Base-by-base conservation (phyloP, 2,329 filamentous ascomycete species). In the Alternaria hordeiaustralica region DNA sequence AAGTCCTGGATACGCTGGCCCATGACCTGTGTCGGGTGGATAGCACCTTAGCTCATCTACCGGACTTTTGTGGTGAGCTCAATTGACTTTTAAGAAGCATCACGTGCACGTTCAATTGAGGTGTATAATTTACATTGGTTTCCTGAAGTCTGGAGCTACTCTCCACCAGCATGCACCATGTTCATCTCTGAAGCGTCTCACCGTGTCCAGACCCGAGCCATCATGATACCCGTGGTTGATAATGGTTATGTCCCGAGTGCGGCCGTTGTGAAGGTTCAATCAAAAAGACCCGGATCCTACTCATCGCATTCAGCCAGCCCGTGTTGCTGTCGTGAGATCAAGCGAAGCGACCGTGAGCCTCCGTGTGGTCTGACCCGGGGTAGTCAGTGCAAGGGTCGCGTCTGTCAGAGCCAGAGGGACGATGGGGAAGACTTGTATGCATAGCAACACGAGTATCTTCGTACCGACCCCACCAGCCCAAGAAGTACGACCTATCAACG, bases 1-100 rank as follows among this genome's bases (percentile, higher is more conserved):
- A 63, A 66, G 53, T 25, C 67, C 6, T 71, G 70, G 64, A 58
- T 75, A 15, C 61, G 69, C 25, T 77, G 74, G 74, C 68, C 73
- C 1, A 71, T 74, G 12, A 65, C 61, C 15, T 58, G 62, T 30
- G 60, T 72, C 4, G 71, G 68, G 10, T 77, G 71, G 70, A 71
- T 76, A 12, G 66, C 65, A 15, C 67, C 73, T 13, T 72, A 28
- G 68, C 5, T 6, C 20, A 18, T 51, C 28, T 28, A 18, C 11
- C 6, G 3, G 6, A 12, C 3, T 3, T 18, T 3, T 15, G 47
- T 51, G 15, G 26, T 8, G 33, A 18, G 11, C 13, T 33, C n/a
- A 12, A 5, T 13, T 20, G 26, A 13, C n/a, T 20, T 3, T n/a
- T 20, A 7, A 51, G 7, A 28, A 51, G 26, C 18, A 9, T 28